A percentile compares a stretch with the other conserved stretches of the same genome.
phyloP scores from a whole-genome alignment of 2,329 filamentous ascomycete genomes.

The Xylaria sp. region DNA sequence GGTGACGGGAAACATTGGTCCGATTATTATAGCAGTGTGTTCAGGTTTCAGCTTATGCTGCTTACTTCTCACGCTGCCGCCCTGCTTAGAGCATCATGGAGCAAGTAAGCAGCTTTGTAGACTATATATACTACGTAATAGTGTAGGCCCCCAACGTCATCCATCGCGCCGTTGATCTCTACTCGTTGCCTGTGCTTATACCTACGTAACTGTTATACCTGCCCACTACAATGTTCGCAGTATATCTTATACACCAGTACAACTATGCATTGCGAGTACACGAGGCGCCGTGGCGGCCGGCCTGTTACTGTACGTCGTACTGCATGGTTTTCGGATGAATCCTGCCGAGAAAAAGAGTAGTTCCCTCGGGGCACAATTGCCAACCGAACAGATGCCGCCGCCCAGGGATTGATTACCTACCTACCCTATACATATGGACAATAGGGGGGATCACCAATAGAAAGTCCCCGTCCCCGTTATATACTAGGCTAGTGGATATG shows the following conservation, averaged over 20 bases:
- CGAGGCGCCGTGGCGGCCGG: neutral
- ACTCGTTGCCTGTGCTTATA: slow-evolving; percentile 12
- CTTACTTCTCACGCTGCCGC: slow-evolving; percentile 25
- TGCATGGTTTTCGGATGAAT: slow-evolving; percentile 23
- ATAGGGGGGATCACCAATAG: neutral
- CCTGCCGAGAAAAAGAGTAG: slow-evolving; percentile 21
- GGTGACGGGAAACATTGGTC: slow-evolving; percentile 1
- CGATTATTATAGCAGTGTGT: neutral
- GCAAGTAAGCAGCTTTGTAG: slow-evolving; percentile 10
- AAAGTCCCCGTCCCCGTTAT: neutral
- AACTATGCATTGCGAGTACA: neutral
- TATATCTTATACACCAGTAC: neutral
- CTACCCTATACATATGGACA: slow-evolving; percentile 1
- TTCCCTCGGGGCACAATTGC: slow-evolving; percentile 6
- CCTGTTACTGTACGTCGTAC: slow-evolving; percentile 1
- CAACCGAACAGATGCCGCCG: slow-evolving; percentile 15
- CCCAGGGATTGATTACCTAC: neutral
- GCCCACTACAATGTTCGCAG: neutral
- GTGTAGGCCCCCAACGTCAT: slow-evolving; percentile 29
- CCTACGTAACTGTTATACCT: neutral
- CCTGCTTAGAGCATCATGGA: slow-evolving; percentile 17
- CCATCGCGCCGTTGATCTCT: slow-evolving; percentile 1
- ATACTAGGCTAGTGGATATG: neutral
- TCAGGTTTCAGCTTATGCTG: slow-evolving; percentile 30
- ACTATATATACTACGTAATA: slow-evolving; percentile 4